phyloP scores from a whole-genome alignment of 2,329 filamentous ascomycete genomes.

The Paramyrothecium roridum region DNA sequence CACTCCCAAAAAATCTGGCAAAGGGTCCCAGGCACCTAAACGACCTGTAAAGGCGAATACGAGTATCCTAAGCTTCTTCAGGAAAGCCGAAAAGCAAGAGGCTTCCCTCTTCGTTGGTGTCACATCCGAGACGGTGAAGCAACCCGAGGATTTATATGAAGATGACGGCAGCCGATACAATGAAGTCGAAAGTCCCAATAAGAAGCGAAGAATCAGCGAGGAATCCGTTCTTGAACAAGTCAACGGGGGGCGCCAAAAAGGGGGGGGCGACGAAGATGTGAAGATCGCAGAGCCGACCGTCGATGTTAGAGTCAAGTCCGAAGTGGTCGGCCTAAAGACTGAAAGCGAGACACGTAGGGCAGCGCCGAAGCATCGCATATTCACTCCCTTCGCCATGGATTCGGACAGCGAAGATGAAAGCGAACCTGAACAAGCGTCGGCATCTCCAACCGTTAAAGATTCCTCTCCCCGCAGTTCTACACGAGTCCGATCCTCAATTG shows the following conservation, averaged over 20 bases:
- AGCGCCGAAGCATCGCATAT: constrained; percentile 16
- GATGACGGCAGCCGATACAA: constrained; percentile 26
- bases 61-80: constrained; percentile 73
- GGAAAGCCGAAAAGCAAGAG: constrained; percentile 61
- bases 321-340: constrained; percentile 26
- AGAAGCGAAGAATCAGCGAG: constrained; percentile 23
- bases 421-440: constrained; percentile 1
- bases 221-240: constrained; percentile 6
- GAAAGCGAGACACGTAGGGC: not conserved
- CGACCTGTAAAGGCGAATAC: constrained; percentile 47
- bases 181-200: constrained; percentile 28
- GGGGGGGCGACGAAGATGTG: not conserved
- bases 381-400: constrained; percentile 65
- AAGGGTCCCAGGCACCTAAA: constrained; percentile 20
- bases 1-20: constrained; percentile 26
- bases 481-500: not conserved
- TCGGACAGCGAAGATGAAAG: constrained; percentile 52
- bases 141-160: constrained; percentile 23
- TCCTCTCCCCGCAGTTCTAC: not conserved
- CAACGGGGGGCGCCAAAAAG: not conserved
- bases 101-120: constrained; percentile 54
- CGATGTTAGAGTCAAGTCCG: constrained; percentile 27
- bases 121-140: constrained; percentile 9
- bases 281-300: constrained; percentile 20
- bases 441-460: not conserved